Conservation (phyloP, 192 early-diverging fungal genomes). For the Mortierella alpina region DNA sequence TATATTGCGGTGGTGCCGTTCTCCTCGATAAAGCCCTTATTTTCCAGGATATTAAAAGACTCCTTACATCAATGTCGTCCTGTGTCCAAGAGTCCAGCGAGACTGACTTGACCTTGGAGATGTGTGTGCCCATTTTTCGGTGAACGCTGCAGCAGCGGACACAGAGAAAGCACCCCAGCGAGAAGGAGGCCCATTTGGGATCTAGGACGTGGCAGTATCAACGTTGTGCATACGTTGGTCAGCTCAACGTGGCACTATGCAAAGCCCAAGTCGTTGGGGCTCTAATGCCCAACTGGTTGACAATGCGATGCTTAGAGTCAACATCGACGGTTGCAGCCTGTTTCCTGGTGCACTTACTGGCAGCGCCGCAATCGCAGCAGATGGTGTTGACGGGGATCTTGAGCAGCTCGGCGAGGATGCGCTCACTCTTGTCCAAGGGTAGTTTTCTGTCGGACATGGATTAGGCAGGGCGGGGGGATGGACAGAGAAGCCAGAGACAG, state of each 20-base stretch:
- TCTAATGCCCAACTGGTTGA: no score
- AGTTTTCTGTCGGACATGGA: constrained; percentile 60
- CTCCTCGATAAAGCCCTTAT: constrained; percentile 4
- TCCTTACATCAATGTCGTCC: constrained; percentile 81
- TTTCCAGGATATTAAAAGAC: background rate
- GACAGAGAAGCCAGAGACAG: background rate
- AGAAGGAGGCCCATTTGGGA: constrained; percentile 91
- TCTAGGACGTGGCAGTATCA: constrained; percentile 57
- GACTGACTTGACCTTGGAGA: constrained; percentile 92
- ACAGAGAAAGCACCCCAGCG: constrained; percentile 93
- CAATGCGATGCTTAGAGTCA: background rate
- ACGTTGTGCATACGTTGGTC: no score
- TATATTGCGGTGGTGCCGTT: background rate
- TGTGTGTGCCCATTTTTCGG: constrained; percentile 88
- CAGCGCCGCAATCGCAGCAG: constrained; percentile 82
- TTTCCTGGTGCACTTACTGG: constrained; percentile 59
- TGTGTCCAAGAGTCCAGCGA: constrained; percentile 90
- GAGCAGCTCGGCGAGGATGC: constrained; percentile 72
- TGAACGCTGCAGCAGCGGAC: constrained; percentile 90
- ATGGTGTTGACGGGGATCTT: constrained; percentile 75
- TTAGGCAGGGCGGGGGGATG: no score
- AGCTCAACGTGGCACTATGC: no score
- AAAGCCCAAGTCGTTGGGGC: background rate
- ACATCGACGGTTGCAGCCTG: background rate
- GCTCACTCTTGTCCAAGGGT: constrained; percentile 76